Evolutionary conservation across 768 basidiomycete species (phyloP).

Genomic region (Nidularia pulvinata): DNA sequence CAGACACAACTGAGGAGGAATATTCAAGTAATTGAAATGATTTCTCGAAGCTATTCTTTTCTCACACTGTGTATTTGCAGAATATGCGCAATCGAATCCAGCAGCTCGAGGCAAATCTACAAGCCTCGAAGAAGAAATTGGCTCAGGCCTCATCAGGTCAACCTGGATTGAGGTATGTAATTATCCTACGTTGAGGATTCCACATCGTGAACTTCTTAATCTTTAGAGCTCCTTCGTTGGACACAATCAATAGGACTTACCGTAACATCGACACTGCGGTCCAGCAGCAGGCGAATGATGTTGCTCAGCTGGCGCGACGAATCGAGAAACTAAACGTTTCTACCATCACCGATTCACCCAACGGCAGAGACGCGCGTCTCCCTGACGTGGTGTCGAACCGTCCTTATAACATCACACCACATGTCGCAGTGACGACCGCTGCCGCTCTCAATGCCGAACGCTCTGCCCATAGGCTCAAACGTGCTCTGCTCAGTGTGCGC

Average conservation of each 20-base stretch:
- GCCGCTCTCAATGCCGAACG: slow-evolving; percentile 84
- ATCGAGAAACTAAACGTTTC: slow-evolving; percentile 48
- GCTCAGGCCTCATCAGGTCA: slow-evolving; percentile 60
- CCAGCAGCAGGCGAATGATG: slow-evolving; percentile 55
- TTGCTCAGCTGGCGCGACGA: slow-evolving; percentile 51
- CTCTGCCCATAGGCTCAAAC: slow-evolving; percentile 69
- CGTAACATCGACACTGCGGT: slow-evolving; percentile 82
- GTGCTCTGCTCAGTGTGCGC: slow-evolving; percentile 58
- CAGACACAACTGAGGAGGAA: slow-evolving; percentile 75
- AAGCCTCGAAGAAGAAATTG: slow-evolving; percentile 69
- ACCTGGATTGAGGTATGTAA: slow-evolving; percentile 58
- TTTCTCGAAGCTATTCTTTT: neutral
- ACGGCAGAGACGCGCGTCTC: slow-evolving; percentile 38
- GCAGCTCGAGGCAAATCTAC: slow-evolving; percentile 77
- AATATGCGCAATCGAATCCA: slow-evolving; percentile 70
- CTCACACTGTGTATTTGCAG: slow-evolving; percentile 29
- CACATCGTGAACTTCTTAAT: slow-evolving; percentile 1
- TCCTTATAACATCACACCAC: slow-evolving; percentile 50
- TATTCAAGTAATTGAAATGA: slow-evolving; percentile 52
- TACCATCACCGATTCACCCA: slow-evolving; percentile 9
- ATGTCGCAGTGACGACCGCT: slow-evolving; percentile 74
- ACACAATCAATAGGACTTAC: slow-evolving; percentile 82
- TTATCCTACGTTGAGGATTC: neutral
- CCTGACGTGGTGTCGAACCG: slow-evolving; percentile 33
- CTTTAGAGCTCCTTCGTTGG: slow-evolving; percentile 77